Percentiles rank a stretch among this genome's conserved stretches.
Evolutionary conservation across 345 rosid species (phyloP).

Genomic region (Nephelium lappaceum): DNA sequence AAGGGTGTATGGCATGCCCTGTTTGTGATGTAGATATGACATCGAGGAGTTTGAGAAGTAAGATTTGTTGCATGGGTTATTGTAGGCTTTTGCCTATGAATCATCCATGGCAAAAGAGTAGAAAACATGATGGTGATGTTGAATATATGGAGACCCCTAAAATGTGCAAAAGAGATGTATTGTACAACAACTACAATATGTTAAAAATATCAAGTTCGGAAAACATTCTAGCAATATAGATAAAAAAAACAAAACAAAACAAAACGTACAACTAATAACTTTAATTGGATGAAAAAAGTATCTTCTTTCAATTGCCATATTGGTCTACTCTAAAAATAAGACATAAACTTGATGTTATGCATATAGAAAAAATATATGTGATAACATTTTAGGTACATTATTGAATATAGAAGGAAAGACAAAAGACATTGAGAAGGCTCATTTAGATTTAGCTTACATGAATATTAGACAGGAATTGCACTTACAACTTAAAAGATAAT

Average conservation of each 20-base stretch:
- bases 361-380: background rate
- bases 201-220: too few relatives aligned
- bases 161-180: too few relatives aligned
- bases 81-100: background rate
- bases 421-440: background rate
- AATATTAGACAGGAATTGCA: background rate
- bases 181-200: too few relatives aligned
- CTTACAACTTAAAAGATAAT: too few relatives aligned
- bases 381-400: background rate
- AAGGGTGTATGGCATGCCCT: background rate
- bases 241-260: too few relatives aligned
- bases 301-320: background rate
- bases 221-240: too few relatives aligned
- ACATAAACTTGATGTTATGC: background rate
- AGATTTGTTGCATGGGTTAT: background rate
- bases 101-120: background rate
- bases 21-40: background rate
- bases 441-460: background rate
- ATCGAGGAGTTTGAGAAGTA: background rate
- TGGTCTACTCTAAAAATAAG: background rate
- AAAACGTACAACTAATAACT: background rate
- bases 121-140: background rate
- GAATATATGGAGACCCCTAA: too few relatives aligned
- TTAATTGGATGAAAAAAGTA: background rate
- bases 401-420: background rate